A percentile compares a stretch with the other conserved stretches of the same genome.
These are phyloP conservation scores for Claviceps sp. DNA, from an alignment of 2,329 filamentous ascomycete species.

Conservation along the genomic window DNA sequence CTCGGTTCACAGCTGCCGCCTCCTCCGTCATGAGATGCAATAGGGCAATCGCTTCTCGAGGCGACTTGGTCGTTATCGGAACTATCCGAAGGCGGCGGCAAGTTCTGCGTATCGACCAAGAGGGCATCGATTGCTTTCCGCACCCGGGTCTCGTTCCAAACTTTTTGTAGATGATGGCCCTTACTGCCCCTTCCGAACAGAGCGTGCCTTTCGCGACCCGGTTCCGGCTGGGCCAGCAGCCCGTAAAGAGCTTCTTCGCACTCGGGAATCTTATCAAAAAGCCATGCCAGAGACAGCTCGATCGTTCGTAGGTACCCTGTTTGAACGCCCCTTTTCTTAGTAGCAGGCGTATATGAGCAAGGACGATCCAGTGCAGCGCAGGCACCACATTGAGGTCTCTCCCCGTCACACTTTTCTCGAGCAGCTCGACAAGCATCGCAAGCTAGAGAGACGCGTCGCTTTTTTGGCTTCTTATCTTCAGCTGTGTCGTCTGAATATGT, in stretches of 20 bases:
- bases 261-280: slow-evolving; percentile 48
- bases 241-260: slow-evolving; percentile 44
- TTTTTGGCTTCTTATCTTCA: slow-evolving; percentile 26
- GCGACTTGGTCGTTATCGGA: slow-evolving; percentile 20
- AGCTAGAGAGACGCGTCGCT: slow-evolving; percentile 53
- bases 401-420: slow-evolving; percentile 61
- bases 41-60: slow-evolving; percentile 13
- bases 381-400: slow-evolving; percentile 51
- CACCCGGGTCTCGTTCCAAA: slow-evolving; percentile 50
- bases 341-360: slow-evolving; percentile 60
- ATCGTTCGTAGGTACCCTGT: slow-evolving; percentile 69
- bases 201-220: slow-evolving; percentile 26
- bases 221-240: slow-evolving; percentile 34
- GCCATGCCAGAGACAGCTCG: slow-evolving; percentile 53
- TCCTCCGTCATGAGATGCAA: background rate
- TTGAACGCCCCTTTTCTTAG: slow-evolving; percentile 65
- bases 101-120: slow-evolving; percentile 32
- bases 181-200: slow-evolving; percentile 38
- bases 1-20: background rate
- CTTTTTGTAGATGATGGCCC: slow-evolving; percentile 43
- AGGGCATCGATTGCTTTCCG: slow-evolving; percentile 50
- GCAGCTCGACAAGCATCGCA: slow-evolving; percentile 56
- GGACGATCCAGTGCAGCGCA: slow-evolving; percentile 48
- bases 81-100: slow-evolving; percentile 16
- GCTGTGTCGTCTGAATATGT: background rate